These are phyloP conservation scores for Aspergillus conjunctus DNA, from an alignment of 495 filamentous ascomycete species.

Conservation along the genomic window DNA sequence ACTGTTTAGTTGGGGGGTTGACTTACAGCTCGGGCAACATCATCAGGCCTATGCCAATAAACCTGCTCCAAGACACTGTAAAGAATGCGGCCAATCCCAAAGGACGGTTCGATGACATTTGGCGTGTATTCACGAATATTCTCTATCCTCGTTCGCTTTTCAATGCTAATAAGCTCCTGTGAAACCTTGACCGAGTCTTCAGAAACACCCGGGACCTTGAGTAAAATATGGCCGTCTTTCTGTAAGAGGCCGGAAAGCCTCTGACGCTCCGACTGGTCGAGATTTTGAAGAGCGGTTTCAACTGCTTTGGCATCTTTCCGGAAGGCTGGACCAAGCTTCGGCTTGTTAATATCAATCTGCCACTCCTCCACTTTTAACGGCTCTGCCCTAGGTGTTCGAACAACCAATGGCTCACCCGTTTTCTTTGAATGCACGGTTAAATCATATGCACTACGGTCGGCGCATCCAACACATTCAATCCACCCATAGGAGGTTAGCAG, in stretches of 20 bases:
- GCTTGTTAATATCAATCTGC: slow-evolving; percentile 74
- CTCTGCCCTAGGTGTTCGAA: slow-evolving; percentile 66
- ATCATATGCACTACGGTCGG: slow-evolving; percentile 80
- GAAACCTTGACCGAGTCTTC: slow-evolving; percentile 68
- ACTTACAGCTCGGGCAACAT: slow-evolving; percentile 66
- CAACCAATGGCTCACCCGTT: slow-evolving; percentile 72
- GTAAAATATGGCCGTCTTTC: slow-evolving; percentile 63
- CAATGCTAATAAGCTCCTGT: slow-evolving; percentile 69
- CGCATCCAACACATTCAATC: slow-evolving; percentile 86
- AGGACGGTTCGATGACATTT: slow-evolving; percentile 84
- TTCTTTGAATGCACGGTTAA: slow-evolving; percentile 76
- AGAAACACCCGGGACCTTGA: slow-evolving; percentile 65
- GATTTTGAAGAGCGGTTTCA: slow-evolving; percentile 65
- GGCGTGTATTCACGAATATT: slow-evolving; percentile 76
- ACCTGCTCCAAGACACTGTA: slow-evolving; percentile 78
- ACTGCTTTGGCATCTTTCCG: slow-evolving; percentile 78
- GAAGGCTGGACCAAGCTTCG: slow-evolving; percentile 78
- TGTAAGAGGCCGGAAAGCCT: slow-evolving; percentile 66
- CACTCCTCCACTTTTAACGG: slow-evolving; percentile 71
- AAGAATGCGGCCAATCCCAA: slow-evolving; percentile 79
- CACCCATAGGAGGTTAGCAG: slow-evolving; percentile 77
- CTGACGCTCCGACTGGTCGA: slow-evolving; percentile 69
- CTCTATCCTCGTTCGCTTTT: slow-evolving; percentile 67
- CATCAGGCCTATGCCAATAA: slow-evolving; percentile 70
- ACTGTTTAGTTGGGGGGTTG: neutral